Percentiles rank a stretch among this genome's conserved stretches.
Conservation (phyloP, 768 basidiomycete species). For the Calocybe indica region DNA sequence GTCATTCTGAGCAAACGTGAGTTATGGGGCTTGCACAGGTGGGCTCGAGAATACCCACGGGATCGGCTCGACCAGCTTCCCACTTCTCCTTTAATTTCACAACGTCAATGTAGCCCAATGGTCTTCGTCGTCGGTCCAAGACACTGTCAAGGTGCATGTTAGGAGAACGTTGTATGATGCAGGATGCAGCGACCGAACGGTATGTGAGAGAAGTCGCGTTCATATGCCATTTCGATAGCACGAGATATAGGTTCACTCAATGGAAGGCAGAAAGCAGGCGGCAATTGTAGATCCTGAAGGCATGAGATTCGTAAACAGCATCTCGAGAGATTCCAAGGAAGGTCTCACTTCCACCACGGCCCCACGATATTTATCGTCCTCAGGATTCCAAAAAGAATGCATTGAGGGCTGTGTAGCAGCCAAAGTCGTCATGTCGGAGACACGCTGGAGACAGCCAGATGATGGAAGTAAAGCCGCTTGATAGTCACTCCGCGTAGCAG, state of each 20-base stretch:
- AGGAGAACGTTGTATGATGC: neutral
- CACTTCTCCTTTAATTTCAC: constrained; percentile 69
- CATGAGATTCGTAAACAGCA: constrained; percentile 1
- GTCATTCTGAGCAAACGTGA: constrained; percentile 44
- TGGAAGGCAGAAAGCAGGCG: constrained; percentile 83
- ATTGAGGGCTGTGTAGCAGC: neutral
- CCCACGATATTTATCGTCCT: constrained; percentile 65
- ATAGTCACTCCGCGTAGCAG: constrained; percentile 1
- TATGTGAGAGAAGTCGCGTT: constrained; percentile 90
- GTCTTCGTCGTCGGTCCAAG: constrained; percentile 63
- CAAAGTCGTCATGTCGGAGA: constrained; percentile 1
- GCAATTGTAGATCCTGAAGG: constrained; percentile 66
- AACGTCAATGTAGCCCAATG: constrained; percentile 83
- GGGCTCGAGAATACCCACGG: constrained; percentile 38
- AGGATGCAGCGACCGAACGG: constrained; percentile 45
- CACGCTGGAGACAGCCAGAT: neutral
- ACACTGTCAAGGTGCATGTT: constrained; percentile 42
- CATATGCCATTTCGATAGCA: constrained; percentile 85
- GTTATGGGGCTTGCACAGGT: neutral
- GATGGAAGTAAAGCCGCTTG: neutral
- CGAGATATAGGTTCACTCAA: constrained; percentile 62
- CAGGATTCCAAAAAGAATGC: constrained; percentile 4
- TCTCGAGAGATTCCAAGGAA: neutral
- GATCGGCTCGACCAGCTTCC: constrained; percentile 66
- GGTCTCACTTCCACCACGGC: constrained; percentile 82